Conservation (phyloP, 805 yeast species). For the Candida incommunis region DNA sequence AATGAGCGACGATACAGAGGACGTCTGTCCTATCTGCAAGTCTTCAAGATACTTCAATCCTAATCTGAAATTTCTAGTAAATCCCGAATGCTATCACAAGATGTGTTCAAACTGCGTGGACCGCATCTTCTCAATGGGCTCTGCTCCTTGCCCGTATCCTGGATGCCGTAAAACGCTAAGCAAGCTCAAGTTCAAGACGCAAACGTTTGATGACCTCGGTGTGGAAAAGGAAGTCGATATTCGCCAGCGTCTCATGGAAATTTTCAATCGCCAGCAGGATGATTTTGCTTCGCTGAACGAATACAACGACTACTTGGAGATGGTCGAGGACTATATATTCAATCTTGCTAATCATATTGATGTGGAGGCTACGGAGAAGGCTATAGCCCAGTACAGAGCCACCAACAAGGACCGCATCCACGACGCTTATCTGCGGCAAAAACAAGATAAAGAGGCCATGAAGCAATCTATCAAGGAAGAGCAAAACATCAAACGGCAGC, state of each 20-base stretch:
- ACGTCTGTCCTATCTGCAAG: constrained; percentile 95
- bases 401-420: constrained; percentile 59
- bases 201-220: constrained; percentile 76
- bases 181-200: constrained; percentile 81
- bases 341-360: constrained; percentile 61
- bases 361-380: constrained; percentile 37
- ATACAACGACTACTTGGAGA: constrained; percentile 70
- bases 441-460: constrained; percentile 32
- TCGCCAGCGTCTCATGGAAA: constrained; percentile 57
- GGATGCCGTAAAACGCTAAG: constrained; percentile 78
- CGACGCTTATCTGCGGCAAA: constrained; percentile 23
- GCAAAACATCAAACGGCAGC: not conserved
- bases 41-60: constrained; percentile 91
- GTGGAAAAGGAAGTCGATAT: constrained; percentile 92
- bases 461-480: constrained; percentile 2
- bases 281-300: constrained; percentile 50
- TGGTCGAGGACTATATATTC: constrained; percentile 67
- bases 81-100: constrained; percentile 96
- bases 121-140: constrained; percentile 85
- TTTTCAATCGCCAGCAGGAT: constrained; percentile 67
- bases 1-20: constrained; percentile 26
- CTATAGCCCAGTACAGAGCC: constrained; percentile 45
- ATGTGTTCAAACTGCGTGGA: constrained; percentile 95
- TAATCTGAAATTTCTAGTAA: constrained; percentile 78
- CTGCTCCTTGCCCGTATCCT: constrained; percentile 93